phyloP scores from a whole-genome alignment of 331 rosid genomes.

The Prunus yedoensis region DNA sequence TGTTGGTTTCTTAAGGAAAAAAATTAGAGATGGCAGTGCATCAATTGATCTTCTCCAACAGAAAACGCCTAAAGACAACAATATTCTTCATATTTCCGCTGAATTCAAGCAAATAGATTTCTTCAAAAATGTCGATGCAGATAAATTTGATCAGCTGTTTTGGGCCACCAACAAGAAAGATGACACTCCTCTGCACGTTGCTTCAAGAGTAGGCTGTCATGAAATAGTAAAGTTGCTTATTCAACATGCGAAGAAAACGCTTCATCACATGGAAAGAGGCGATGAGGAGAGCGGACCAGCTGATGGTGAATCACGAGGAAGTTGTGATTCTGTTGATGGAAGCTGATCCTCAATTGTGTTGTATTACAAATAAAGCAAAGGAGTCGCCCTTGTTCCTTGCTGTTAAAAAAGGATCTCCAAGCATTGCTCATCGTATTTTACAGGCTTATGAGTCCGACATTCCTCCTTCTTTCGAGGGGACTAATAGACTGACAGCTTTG shows the following conservation, averaged over 20 bases:
- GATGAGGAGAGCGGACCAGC: not conserved
- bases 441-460: not conserved
- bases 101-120: slow-evolving; percentile 8
- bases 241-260: not conserved
- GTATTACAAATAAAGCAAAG: not conserved
- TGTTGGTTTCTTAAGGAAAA: not conserved
- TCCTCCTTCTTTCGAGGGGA: slow-evolving; percentile 8
- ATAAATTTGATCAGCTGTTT: not conserved
- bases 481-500: not conserved
- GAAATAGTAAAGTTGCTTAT: not conserved
- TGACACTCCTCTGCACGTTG: slow-evolving; percentile 18
- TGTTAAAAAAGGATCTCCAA: not conserved
- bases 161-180: slow-evolving; percentile 12
- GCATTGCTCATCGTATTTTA: not conserved
- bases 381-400: slow-evolving; percentile 28
- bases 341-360: slow-evolving; percentile 8
- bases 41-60: not conserved
- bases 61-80: too few relatives aligned
- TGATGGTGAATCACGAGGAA: not conserved
- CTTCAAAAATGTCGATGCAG: not conserved
- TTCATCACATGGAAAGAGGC: not conserved
- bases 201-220: slow-evolving; percentile 12
- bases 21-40: too few relatives aligned
- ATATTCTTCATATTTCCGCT: slow-evolving; percentile 22
- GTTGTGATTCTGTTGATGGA: not conserved